phyloP scores from a whole-genome alignment of 2,329 filamentous ascomycete species.

The Fusarium papillatum region DNA sequence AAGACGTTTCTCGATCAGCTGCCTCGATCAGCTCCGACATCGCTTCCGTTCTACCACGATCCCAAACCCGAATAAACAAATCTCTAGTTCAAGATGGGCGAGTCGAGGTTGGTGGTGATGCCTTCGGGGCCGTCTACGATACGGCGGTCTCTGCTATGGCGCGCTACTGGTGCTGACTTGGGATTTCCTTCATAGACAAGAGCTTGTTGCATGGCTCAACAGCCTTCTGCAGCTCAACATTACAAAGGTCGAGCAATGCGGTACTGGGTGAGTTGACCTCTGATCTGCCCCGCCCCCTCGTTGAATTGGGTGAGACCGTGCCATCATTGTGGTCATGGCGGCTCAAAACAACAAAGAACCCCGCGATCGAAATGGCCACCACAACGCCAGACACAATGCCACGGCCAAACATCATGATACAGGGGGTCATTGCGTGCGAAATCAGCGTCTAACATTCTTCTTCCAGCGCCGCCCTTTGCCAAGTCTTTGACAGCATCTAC shows the following conservation, averaged over 20 bases:
- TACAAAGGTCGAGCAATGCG: conserved; percentile 99
- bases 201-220: conserved; percentile 97
- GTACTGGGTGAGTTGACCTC: conserved; percentile 81
- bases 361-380: conserved; percentile 23
- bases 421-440: not conserved
- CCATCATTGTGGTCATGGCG: conserved; percentile 26
- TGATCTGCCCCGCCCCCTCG: conserved; percentile 47
- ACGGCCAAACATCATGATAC: not conserved
- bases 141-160: conserved; percentile 2
- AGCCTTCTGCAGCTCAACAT: conserved; percentile 98
- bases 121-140: conserved; percentile 8
- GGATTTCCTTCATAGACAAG: conserved; percentile 77
- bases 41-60: conserved; percentile 6
- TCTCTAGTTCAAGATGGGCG: conserved; percentile 57
- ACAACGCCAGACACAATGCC: not conserved
- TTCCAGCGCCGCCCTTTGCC: conserved; percentile 90
- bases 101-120: conserved; percentile 57
- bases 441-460: conserved; percentile 31
- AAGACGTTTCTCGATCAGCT: conserved; percentile 12
- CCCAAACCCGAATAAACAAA: conserved; percentile 30
- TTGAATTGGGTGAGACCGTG: conserved; percentile 34
- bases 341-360: conserved; percentile 27
- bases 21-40: conserved; percentile 10
- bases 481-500: conserved; percentile 99
- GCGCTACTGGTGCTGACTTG: conserved; percentile 32